phyloP scores from a whole-genome alignment of 306 rosid genomes.

The Oxytropis ochrocephala region DNA sequence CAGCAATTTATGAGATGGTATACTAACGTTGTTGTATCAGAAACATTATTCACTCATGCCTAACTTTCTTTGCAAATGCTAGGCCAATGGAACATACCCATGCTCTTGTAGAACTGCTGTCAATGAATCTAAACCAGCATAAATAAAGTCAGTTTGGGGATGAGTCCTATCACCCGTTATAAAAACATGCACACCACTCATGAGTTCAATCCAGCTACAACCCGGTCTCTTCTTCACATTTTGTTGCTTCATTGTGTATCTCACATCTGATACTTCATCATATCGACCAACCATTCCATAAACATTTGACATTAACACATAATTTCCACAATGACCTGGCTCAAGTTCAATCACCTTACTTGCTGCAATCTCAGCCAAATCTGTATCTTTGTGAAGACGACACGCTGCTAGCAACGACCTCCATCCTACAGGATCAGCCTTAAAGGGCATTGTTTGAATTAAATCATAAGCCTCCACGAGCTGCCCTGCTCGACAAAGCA shows the following conservation, averaged over 20 bases:
- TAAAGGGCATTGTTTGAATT: conserved; percentile 44
- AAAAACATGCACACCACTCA: conserved; percentile 64
- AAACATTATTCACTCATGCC: background rate
- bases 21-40: background rate
- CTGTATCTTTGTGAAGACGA: conserved; percentile 52
- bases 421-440: conserved; percentile 72
- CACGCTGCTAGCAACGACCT: conserved; percentile 76
- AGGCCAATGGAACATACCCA: conserved; percentile 38
- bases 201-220: conserved; percentile 87
- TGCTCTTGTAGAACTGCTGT: conserved; percentile 53
- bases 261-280: conserved; percentile 62
- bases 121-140: conserved; percentile 60
- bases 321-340: conserved; percentile 68
- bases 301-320: conserved; percentile 69
- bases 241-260: conserved; percentile 63
- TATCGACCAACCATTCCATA: conserved; percentile 61
- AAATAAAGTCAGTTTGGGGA: conserved; percentile 47
- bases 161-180: conserved; percentile 59
- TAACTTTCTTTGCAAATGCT: conserved; percentile 20
- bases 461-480: conserved; percentile 58
- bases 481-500: conserved; percentile 77
- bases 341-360: conserved; percentile 57
- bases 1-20: background rate
- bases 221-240: conserved; percentile 77
- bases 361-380: conserved; percentile 57